Evolutionary conservation across 2,329 filamentous ascomycete species (phyloP), one percentile per base, ranked within the genome.

Genomic region (Talaromyces sp.): DNA sequence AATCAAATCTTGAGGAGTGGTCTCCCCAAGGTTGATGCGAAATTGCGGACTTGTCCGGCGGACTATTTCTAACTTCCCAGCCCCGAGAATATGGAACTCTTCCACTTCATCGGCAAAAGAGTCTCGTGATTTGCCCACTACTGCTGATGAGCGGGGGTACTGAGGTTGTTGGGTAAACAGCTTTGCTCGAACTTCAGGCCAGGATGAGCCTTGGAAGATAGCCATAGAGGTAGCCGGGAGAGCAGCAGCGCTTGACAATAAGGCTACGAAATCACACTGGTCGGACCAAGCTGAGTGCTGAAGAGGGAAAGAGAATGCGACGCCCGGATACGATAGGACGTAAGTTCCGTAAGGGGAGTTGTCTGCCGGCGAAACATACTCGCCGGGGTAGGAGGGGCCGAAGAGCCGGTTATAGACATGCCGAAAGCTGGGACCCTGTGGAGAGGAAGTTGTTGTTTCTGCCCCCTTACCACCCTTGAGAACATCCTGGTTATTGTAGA

Each of bases 371-470:
- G 87, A 82, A 33, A 96, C 82, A 67, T 93, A 99, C 77, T 99
- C 94, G 58, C 94, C 94, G 1, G 89, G 89, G 70, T 96, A 97
- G 0, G 93, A 95, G 16, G 92, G 92, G 0, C 94, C 94, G 58
- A 99, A 86, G n/a, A 97, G 80, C 48, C 90, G 86, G 65, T 96
- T 91, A 70, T 97, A 99, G 61, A 99, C 87, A 71, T 95, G 90
- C 54, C 88, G 83, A 70, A 96, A 96, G 14, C 84, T 88, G 4
- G 91, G 92, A 0, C 90, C 90, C 9, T 72, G 70, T 44, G 78
- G 65, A 17, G 68, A 27, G 24, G 24, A 61, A 8, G 58, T 46
- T 13, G 67, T 53, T 60, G 70, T 64, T 41, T 73, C 69, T 17
- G 65, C 54, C 22, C 67, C 56, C 56, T 75, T 75, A 13, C 58